Conservation (phyloP, 352 stramenopile species). For the Phytophthora podocarpi region DNA sequence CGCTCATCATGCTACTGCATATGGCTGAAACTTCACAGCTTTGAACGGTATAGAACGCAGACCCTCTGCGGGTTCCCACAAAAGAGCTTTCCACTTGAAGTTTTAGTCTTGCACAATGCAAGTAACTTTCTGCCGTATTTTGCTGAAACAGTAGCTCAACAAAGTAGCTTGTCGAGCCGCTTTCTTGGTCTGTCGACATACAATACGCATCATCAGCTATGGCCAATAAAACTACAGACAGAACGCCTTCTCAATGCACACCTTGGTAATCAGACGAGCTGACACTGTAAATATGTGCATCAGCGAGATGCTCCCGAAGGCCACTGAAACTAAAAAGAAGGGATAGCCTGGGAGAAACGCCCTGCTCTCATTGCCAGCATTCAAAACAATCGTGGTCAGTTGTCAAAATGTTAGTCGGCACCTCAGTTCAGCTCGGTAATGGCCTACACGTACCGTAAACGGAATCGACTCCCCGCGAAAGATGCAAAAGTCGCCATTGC, state of each 20-base stretch:
- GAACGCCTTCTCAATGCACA: conserved; percentile 21
- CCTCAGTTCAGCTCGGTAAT: neutral
- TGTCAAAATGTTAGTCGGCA: conserved; percentile 3
- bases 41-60: conserved; percentile 52
- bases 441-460: conserved; percentile 59
- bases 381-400: neutral
- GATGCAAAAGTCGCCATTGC: conserved; percentile 74
- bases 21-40: conserved; percentile 58
- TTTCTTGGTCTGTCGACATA: conserved; percentile 55
- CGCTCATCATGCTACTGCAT: conserved; percentile 56
- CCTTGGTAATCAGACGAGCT: conserved; percentile 74
- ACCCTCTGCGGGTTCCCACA: conserved; percentile 23
- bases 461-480: conserved; percentile 71
- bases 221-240: neutral
- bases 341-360: conserved; percentile 58
- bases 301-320: conserved; percentile 51
- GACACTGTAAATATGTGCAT: conserved; percentile 61
- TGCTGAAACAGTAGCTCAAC: conserved; percentile 72
- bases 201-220: conserved; percentile 5
- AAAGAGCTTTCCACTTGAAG: conserved; percentile 50
- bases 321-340: conserved; percentile 55
- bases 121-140: conserved; percentile 41
- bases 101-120: conserved; percentile 64
- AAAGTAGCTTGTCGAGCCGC: conserved; percentile 47
- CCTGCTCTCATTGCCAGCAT: conserved; percentile 39